Evolutionary conservation across 2,329 filamentous ascomycete genomes (phyloP).

Genomic region (Aspergillus sp.): DNA sequence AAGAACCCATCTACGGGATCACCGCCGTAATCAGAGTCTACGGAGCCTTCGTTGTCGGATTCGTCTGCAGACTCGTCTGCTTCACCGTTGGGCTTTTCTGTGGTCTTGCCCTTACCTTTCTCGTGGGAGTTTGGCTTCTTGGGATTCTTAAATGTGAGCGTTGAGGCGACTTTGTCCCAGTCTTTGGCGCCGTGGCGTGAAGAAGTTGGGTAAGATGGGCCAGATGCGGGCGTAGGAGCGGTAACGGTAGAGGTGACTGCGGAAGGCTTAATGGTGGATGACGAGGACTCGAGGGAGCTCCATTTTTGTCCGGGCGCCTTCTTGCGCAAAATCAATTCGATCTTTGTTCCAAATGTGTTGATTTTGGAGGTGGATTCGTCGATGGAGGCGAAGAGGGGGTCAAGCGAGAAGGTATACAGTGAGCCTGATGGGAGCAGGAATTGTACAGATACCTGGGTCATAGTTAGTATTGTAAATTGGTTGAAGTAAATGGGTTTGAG

Average conservation of each 20-base stretch:
- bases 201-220: constrained; percentile 78
- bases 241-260: constrained; percentile 12
- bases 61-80: constrained; percentile 49
- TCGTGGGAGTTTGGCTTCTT: constrained; percentile 20
- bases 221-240: constrained; percentile 26
- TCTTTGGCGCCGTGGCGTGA: constrained; percentile 81
- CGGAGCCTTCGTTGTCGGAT: constrained; percentile 50
- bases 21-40: constrained; percentile 48
- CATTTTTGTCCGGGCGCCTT: constrained; percentile 65
- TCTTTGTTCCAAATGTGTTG: constrained; percentile 71
- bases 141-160: constrained; percentile 38
- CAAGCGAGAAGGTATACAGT: constrained; percentile 61
- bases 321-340: constrained; percentile 76
- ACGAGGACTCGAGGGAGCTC: constrained; percentile 56
- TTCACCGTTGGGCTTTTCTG: constrained; percentile 26
- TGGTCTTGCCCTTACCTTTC: constrained; percentile 31
- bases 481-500: neutral
- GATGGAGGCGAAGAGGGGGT: constrained; percentile 67
- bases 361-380: constrained; percentile 60
- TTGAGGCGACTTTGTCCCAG: constrained; percentile 76
- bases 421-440: constrained; percentile 57
- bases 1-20: constrained; percentile 80
- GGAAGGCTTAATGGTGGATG: constrained; percentile 22
- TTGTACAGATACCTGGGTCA: constrained; percentile 51
- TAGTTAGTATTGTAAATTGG: neutral